These are phyloP conservation scores for Aleurites moluccanus DNA, from an alignment of 441 rosid genomes.

Conservation along the genomic window DNA sequence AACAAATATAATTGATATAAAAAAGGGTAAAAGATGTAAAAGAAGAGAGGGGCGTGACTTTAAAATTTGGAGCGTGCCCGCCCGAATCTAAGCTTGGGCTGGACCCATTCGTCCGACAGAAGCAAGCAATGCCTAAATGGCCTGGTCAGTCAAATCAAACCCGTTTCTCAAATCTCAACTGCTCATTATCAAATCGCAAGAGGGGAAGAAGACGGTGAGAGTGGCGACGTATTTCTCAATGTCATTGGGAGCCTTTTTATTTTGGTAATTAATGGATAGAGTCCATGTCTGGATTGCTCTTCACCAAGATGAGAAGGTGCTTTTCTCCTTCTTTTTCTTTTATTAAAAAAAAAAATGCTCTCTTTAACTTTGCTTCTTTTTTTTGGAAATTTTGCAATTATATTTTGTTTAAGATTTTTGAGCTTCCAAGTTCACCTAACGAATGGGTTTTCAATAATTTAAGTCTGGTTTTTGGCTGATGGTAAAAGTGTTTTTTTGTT, in stretches of 20 bases:
- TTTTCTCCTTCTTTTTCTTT: not conserved
- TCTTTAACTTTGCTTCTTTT: not conserved
- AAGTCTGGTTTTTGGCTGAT: not conserved
- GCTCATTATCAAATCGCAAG: no score
- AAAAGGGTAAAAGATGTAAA: no score
- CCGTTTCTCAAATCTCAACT: not conserved
- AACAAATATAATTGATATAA: no score
- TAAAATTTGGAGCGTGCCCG: no score
- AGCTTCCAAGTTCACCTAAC: not conserved
- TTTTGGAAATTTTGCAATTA: not conserved
- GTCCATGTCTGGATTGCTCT: slow-evolving; percentile 78
- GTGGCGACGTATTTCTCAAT: slow-evolving; percentile 48
- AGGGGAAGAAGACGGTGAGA: slow-evolving; percentile 63
- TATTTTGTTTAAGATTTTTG: not conserved
- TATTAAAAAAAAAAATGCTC: not conserved
- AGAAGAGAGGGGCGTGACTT: no score
- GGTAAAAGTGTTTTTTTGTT: not conserved
- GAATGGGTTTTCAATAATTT: not conserved
- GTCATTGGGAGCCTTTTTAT: slow-evolving; percentile 60
- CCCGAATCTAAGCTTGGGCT: not conserved
- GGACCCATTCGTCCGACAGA: not conserved
- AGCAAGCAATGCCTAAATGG: not conserved
- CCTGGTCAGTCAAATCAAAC: not conserved
- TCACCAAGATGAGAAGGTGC: slow-evolving; percentile 70
- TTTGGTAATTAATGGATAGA: slow-evolving; percentile 67